Percentiles rank a stretch among this genome's conserved stretches.
phyloP scores from a whole-genome alignment of 495 filamentous ascomycete species.

The Mycothermus thermophilus region DNA sequence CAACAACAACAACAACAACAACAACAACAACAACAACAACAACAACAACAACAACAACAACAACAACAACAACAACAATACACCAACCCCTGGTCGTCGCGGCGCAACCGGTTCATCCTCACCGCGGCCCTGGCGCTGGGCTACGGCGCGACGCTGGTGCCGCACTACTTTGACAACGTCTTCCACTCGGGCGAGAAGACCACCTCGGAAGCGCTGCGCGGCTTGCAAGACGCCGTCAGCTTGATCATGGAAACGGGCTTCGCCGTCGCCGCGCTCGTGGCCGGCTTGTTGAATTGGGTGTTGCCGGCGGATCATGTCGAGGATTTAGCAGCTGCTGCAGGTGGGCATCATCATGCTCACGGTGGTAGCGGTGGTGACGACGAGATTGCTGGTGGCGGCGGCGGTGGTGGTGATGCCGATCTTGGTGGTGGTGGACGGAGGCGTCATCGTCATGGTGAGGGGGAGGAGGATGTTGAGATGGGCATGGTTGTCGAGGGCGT shows the following conservation, averaged over 20 bases:
- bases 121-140: conserved; percentile 66
- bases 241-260: conserved; percentile 74
- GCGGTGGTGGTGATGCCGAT: neutral
- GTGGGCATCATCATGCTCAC: neutral
- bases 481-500: too few relatives aligned
- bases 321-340: conserved; percentile 1
- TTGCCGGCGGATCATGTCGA: conserved; percentile 60
- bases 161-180: conserved; percentile 59
- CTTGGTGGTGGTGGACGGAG: too few relatives aligned
- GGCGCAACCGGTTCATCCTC: conserved; percentile 78
- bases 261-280: conserved; percentile 55
- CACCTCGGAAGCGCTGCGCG: conserved; percentile 49
- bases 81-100: too few relatives aligned
- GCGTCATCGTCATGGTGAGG: too few relatives aligned
- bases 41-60: too few relatives aligned
- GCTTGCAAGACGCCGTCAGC: conserved; percentile 70
- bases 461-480: too few relatives aligned
- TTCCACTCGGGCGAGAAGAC: too few relatives aligned
- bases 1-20: too few relatives aligned
- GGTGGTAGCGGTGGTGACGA: neutral
- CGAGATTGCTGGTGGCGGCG: neutral
- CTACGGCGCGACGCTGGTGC: conserved; percentile 69
- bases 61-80: too few relatives aligned
- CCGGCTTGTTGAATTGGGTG: conserved; percentile 58
- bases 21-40: too few relatives aligned